Conservation (phyloP, 1,284 basidiomycete species). For the Irpex sp. region DNA sequence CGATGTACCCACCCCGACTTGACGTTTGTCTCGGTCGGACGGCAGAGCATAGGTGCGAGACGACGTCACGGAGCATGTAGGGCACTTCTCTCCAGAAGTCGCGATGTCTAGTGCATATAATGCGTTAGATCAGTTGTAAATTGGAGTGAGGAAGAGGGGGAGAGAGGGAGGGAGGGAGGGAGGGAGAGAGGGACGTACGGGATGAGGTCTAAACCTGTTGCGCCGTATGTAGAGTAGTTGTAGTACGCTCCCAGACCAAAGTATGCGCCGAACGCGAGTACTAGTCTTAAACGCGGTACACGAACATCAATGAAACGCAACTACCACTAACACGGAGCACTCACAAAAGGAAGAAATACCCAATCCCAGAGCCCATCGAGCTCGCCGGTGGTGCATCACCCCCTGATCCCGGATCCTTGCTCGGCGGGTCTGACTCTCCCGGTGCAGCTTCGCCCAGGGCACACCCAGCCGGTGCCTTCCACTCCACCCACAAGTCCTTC, state of each 20-base stretch:
- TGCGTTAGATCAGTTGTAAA: no score
- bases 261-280: constrained; percentile 64
- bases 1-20: constrained; percentile 66
- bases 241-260: constrained; percentile 74
- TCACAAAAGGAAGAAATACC: constrained; percentile 80
- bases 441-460: constrained; percentile 30
- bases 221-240: constrained; percentile 80
- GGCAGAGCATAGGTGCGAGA: constrained; percentile 68
- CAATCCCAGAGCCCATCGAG: constrained; percentile 64
- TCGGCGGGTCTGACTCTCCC: constrained; percentile 20
- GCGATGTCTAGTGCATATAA: constrained; percentile 59
- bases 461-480: constrained; percentile 54
- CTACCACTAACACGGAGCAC: constrained; percentile 24
- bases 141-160: no score
- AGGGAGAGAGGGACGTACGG: constrained; percentile 44
- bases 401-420: constrained; percentile 26
- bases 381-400: constrained; percentile 28
- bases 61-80: constrained; percentile 72
- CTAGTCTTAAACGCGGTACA: constrained; percentile 38
- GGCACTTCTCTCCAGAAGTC: constrained; percentile 87
- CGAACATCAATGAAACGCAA: not conserved
- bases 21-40: constrained; percentile 59
- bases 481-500: constrained; percentile 48
- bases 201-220: constrained; percentile 71
- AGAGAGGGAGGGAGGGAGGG: constrained; percentile 3